Evolutionary conservation across 441 rosid species (phyloP), one percentile per base, ranked within the genome.

Genomic region (Gossypium schwendimanii): DNA sequence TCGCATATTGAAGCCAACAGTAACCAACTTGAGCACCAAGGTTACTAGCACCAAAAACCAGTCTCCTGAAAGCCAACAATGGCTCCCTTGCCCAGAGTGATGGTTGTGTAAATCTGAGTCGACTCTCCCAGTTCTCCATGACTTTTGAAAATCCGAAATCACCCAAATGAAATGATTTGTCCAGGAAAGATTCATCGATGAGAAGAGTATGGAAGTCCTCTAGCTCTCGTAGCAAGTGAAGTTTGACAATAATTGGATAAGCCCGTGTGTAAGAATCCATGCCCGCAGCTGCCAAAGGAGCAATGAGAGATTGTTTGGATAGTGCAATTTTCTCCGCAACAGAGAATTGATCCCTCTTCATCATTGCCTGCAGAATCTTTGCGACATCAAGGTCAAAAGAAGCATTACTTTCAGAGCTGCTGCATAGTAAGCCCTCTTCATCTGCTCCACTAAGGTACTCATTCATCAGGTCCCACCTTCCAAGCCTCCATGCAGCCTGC

Each of bases 401-500:
- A 81, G 99, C 99, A 79, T 87, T 90, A 79, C 99, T 93, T 78
- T 96, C 99, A 74, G 98, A 87, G 78, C 97, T 91, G 81, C 94
- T 96, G 75, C 93, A 93, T 72, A 92, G 83, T 63, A 84, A 82
- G 84, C 93, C 99, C 72, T 92, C 97, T 78, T 81, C 89, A 81
- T 87, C 91, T 74, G 98, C 96, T 77, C 92, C 97, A 77, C 81
- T 79, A 74, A 96, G 92, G 88, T 93, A 96, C 83, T 96, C 97
- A 79, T 89, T 87, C 99, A 96, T 93, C 90, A 96, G 85, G 81
- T 91, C 96, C 99, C 99, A 96, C 78, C 88, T 87, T 71, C 97
- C 94, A 74, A 96, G 98, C 80, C 99, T 91, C 99, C 99, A 96
- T 66, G 99, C 99, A 70, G 98, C 98, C 88, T 96, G 99, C 80